Evolutionary conservation across 2,329 filamentous ascomycete genomes (phyloP).

Genomic region (Fusarium drepaniforme): DNA sequence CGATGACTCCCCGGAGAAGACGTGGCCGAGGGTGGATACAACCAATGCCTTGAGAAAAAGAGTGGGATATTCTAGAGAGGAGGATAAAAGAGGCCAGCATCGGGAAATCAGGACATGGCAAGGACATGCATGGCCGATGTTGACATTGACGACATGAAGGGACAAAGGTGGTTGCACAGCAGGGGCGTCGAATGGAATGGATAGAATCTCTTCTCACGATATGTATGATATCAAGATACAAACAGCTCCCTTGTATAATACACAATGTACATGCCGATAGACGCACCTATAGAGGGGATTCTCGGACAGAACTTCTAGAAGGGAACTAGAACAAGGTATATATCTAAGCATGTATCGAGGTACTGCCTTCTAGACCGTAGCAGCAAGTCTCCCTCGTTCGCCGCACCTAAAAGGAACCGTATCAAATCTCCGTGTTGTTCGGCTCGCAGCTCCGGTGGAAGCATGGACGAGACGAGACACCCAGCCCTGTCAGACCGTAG

Average conservation of each 20-base stretch:
- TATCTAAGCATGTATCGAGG: neutral
- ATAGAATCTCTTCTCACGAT: slow-evolving; percentile 42
- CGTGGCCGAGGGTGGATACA: slow-evolving; percentile 27
- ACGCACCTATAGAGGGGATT: neutral
- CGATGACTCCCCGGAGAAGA: neutral
- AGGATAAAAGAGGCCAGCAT: slow-evolving; percentile 7
- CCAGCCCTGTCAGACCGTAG: slow-evolving; percentile 7
- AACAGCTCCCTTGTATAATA: slow-evolving; percentile 14
- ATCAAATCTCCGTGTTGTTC: neutral
- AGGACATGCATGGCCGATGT: slow-evolving; percentile 18
- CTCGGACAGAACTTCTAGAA: neutral
- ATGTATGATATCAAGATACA: slow-evolving; percentile 18
- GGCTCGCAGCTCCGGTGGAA: slow-evolving; percentile 1
- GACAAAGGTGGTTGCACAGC: slow-evolving; percentile 16
- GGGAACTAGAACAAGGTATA: neutral
- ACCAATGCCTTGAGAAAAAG: slow-evolving; percentile 28
- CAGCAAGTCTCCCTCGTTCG: neutral
- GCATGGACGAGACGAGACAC: neutral
- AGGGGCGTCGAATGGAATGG: slow-evolving; percentile 9
- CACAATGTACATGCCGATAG: neutral
- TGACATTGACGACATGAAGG: slow-evolving; percentile 8
- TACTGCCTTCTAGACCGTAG: neutral
- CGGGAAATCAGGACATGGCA: slow-evolving; percentile 10
- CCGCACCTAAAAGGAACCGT: neutral
- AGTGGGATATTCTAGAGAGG: slow-evolving; percentile 5